Evolutionary conservation across 257 asterid genomes (phyloP).

Genomic region (Fraxinus excelsior): DNA sequence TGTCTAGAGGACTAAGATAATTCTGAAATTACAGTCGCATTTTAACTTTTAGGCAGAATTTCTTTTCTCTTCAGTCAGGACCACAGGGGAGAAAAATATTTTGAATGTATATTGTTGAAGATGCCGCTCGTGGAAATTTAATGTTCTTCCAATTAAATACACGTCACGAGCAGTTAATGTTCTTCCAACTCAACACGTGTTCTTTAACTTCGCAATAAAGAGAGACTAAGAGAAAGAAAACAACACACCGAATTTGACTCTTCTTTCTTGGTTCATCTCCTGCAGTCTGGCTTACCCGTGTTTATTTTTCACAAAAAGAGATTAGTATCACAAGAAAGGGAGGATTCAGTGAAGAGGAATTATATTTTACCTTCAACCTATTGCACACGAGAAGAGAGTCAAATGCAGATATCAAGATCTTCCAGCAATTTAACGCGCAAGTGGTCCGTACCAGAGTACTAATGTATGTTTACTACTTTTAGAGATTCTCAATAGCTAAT

Average conservation of each 20-base stretch:
- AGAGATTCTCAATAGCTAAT: neutral
- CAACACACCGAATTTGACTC: slow-evolving; percentile 10
- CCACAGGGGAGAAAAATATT: neutral
- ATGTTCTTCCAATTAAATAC: neutral
- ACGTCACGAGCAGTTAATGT: neutral
- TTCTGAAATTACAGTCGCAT: neutral
- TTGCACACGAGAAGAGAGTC: slow-evolving; percentile 73
- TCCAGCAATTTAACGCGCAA: slow-evolving; percentile 66
- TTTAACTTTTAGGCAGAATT: neutral
- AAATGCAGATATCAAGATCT: slow-evolving; percentile 55
- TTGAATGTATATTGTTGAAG: neutral
- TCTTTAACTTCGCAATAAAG: neutral
- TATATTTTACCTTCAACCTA: slow-evolving; percentile 55
- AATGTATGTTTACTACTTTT: slow-evolving; percentile 52
- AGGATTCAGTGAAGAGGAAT: slow-evolving; percentile 64
- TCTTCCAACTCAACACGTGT: neutral
- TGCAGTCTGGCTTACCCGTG: slow-evolving; percentile 28
- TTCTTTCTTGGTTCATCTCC: slow-evolving; percentile 24
- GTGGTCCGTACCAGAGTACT: slow-evolving; percentile 69
- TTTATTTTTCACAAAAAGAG: slow-evolving; percentile 44
- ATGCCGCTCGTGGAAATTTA: neutral
- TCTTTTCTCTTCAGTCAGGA: neutral
- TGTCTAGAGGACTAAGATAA: slow-evolving; percentile 1
- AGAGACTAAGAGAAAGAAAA: neutral
- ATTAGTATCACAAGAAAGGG: slow-evolving; percentile 82